These are phyloP conservation scores for Hypocrella siamensis DNA, from an alignment of 2,329 filamentous ascomycete genomes.

Conservation along the genomic window DNA sequence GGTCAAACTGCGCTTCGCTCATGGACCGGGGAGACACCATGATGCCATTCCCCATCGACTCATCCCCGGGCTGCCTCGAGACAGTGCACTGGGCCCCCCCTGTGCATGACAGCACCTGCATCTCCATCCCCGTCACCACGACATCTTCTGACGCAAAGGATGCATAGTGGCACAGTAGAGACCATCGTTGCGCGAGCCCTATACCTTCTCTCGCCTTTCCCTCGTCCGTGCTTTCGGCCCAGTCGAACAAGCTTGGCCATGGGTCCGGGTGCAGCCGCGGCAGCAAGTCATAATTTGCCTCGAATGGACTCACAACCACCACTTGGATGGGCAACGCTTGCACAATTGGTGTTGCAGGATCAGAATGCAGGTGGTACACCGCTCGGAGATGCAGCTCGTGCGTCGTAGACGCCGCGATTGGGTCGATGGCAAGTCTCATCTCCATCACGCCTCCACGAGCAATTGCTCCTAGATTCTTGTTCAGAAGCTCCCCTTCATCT, in stretches of 20 bases:
- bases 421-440: conserved; percentile 32
- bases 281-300: conserved; percentile 77
- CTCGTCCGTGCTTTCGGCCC: conserved; percentile 21
- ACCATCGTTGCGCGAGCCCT: conserved; percentile 72
- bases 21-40: conserved; percentile 50
- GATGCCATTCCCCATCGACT: conserved; percentile 21
- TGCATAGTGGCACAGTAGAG: conserved; percentile 53
- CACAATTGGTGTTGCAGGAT: conserved; percentile 65
- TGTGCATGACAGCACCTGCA: conserved; percentile 43
- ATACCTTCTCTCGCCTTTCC: conserved; percentile 14
- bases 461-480: conserved; percentile 38
- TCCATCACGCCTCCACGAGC: conserved; percentile 24
- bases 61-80: conserved; percentile 19
- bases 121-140: conserved; percentile 43
- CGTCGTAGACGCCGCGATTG: conserved; percentile 31
- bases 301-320: conserved; percentile 68
- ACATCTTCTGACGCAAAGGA: conserved; percentile 67
- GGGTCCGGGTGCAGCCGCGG: conserved; percentile 61
- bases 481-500: too few species aligned
- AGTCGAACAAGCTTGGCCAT: conserved; percentile 80
- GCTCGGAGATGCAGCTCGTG: conserved; percentile 59
- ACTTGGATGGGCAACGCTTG: conserved; percentile 57
- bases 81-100: conserved; percentile 45
- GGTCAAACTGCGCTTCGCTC: conserved; percentile 54
- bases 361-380: conserved; percentile 64